Evolutionary conservation across 257 asterid species (phyloP).

Genomic region (Leptodermis oblonga): DNA sequence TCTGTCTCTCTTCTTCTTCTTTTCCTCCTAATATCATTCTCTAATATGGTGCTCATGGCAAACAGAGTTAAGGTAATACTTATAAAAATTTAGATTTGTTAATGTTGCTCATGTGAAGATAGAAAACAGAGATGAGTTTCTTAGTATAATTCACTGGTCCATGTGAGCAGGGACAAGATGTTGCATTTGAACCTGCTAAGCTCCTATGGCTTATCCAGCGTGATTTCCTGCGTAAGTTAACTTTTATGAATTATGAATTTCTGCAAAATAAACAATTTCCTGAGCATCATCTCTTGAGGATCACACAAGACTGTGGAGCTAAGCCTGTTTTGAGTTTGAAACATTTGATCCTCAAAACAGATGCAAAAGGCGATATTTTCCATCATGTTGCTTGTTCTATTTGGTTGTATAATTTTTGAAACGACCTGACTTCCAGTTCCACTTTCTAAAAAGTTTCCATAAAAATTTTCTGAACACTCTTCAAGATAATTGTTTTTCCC

Average conservation of each 20-base stretch:
- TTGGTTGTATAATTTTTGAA: too few relatives aligned
- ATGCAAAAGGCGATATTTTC: background rate
- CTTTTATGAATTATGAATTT: background rate
- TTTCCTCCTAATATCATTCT: slow-evolving; percentile 13
- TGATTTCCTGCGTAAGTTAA: slow-evolving; percentile 85
- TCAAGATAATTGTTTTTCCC: background rate
- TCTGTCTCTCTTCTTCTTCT: slow-evolving; percentile 19
- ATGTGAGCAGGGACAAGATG: slow-evolving; percentile 79
- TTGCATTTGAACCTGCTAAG: slow-evolving; percentile 97
- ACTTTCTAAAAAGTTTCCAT: background rate
- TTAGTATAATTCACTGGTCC: slow-evolving; percentile 21
- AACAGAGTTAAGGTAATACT: slow-evolving; percentile 86
- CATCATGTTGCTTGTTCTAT: too few relatives aligned
- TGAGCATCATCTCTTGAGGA: background rate
- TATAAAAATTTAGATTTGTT: background rate
- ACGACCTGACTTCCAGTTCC: background rate
- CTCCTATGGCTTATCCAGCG: slow-evolving; percentile 98
- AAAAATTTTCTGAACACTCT: background rate
- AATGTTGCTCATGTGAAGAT: background rate
- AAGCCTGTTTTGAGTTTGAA: background rate
- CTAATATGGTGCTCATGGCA: slow-evolving; percentile 23
- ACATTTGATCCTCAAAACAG: background rate
- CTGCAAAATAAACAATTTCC: background rate
- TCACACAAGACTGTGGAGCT: background rate
- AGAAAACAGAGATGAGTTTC: slow-evolving; percentile 6